Percentiles rank a stretch among this genome's conserved stretches.
Evolutionary conservation across 2,329 filamentous ascomycete species (phyloP).

Genomic region (Colletotrichum orchidophilum): DNA sequence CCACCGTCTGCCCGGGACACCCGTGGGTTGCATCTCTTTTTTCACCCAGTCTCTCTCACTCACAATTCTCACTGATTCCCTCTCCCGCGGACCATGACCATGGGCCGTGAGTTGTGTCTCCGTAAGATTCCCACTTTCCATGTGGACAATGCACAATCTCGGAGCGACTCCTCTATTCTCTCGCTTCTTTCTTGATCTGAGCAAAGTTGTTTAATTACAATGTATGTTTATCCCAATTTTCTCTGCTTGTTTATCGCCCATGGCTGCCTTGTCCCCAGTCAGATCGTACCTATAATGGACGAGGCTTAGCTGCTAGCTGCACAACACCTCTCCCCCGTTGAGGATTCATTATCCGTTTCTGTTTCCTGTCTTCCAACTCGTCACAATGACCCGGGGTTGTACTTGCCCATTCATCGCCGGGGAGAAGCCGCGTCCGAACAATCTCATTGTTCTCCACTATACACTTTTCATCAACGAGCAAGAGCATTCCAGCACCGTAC

Average conservation of each 20-base stretch:
- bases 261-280: neutral
- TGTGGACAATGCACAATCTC: neutral
- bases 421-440: neutral
- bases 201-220: neutral
- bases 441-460: neutral
- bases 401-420: neutral
- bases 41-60: too few relatives aligned
- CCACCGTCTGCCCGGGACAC: neutral
- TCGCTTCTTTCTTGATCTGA: conserved; percentile 6
- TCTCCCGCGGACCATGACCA: neutral
- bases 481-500: neutral
- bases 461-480: neutral
- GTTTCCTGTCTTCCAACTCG: neutral
- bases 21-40: neutral
- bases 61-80: neutral
- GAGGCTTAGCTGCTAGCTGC: neutral
- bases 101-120: neutral
- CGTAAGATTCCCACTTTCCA: neutral
- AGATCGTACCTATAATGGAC: neutral
- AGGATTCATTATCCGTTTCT: neutral
- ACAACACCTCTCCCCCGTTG: neutral
- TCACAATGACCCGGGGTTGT: neutral
- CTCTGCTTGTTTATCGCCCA: conserved; percentile 13
- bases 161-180: neutral
- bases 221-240: neutral